A percentile compares a stretch with the other conserved stretches of the same genome.
These are phyloP conservation scores for Proliferodiscus dingleyae DNA, from an alignment of 2,329 filamentous ascomycete genomes.

Conservation along the genomic window DNA sequence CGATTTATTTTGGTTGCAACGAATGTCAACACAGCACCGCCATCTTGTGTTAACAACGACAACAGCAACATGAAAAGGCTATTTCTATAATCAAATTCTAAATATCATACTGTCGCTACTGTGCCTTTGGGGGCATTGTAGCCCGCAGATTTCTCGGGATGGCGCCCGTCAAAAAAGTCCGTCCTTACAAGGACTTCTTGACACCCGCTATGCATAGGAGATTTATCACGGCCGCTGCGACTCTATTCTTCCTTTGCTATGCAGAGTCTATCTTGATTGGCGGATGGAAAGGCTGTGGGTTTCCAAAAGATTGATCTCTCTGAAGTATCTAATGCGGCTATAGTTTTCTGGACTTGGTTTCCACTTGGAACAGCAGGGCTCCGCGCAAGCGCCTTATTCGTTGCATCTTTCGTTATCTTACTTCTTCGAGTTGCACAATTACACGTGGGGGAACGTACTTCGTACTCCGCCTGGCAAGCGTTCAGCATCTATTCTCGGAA, in stretches of 20 bases:
- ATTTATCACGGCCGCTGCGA: constrained; percentile 71
- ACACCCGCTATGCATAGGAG: constrained; percentile 83
- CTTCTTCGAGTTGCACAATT: constrained; percentile 81
- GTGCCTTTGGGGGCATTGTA: not conserved
- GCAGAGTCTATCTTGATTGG: constrained; percentile 65
- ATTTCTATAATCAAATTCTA: constrained; percentile 7
- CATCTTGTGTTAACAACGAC: constrained; percentile 10
- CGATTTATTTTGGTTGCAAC: constrained; percentile 21
- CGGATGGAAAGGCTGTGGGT: constrained; percentile 64
- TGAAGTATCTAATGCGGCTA: constrained; percentile 4
- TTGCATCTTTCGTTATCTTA: constrained; percentile 71
- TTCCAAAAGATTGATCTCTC: not conserved
- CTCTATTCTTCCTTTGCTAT: constrained; percentile 69
- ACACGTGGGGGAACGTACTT: constrained; percentile 69
- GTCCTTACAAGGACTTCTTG: constrained; percentile 64
- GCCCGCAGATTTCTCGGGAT: constrained; percentile 17
- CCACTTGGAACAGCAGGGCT: constrained; percentile 72
- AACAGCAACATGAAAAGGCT: constrained; percentile 18
- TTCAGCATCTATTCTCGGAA: constrained; percentile 53
- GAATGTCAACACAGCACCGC: constrained; percentile 24
- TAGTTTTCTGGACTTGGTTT: constrained; percentile 83
- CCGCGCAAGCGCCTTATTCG: constrained; percentile 69
- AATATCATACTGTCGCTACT: constrained; percentile 17
- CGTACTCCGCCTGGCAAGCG: constrained; percentile 61
- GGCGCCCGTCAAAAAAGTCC: constrained; percentile 31